phyloP scores from a whole-genome alignment of 352 stramenopile genomes.

The Elongisporangium senticosum region DNA sequence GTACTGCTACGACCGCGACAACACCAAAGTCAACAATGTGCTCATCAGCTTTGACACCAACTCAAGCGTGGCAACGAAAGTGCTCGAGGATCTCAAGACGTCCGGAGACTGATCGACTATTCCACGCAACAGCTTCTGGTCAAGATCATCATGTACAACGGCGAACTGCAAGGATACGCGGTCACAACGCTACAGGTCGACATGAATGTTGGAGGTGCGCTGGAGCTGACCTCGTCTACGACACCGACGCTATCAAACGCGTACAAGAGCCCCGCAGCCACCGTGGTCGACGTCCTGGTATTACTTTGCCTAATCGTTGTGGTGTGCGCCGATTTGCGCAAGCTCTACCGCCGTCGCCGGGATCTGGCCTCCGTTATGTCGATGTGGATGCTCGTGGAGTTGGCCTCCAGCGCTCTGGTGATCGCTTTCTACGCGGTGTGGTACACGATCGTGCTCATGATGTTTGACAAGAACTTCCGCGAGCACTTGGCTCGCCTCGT shows the following conservation, averaged over 20 bases:
- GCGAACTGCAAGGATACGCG: conserved; percentile 37
- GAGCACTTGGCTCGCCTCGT: conserved; percentile 33
- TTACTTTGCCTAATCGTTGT: conserved; percentile 20
- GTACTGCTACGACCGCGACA: conserved; percentile 29
- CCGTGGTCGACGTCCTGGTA: conserved; percentile 32
- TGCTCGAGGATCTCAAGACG: conserved; percentile 20
- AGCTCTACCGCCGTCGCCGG: conserved; percentile 11
- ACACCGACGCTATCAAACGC: conserved; percentile 28
- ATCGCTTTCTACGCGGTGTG: conserved; percentile 30
- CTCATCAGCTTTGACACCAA: conserved; percentile 48
- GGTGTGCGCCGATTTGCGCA: conserved; percentile 9
- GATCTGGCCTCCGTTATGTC: conserved; percentile 4
- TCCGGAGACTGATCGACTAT: conserved; percentile 31
- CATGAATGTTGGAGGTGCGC: conserved; percentile 27
- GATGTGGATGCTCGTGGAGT: conserved; percentile 14
- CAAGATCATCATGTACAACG: conserved; percentile 50
- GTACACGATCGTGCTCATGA: conserved; percentile 26
- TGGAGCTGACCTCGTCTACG: conserved; percentile 23
- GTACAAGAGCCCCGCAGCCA: conserved; percentile 15
- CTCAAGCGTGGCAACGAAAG: conserved; percentile 13
- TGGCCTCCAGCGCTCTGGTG: conserved; percentile 8
- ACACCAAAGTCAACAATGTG: conserved; percentile 13
- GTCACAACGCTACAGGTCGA: conserved; percentile 31
- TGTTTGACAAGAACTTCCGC: conserved; percentile 29
- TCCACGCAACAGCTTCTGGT: conserved; percentile 31